Conservation (phyloP, 2,329 filamentous ascomycete species). For the Calonectria hawksworthii region DNA sequence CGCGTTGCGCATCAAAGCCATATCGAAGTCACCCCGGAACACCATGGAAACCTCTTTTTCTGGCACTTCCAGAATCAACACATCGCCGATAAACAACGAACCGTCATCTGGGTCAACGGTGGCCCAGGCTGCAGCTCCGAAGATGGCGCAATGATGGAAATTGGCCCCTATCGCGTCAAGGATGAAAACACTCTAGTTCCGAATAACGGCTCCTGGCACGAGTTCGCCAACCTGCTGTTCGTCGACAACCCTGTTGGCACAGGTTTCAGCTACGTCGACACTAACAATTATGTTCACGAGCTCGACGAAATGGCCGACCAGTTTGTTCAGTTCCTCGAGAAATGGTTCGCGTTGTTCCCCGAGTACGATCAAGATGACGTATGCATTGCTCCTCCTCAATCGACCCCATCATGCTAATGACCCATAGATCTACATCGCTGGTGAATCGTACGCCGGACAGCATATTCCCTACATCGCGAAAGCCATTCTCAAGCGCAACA, state of each 20-base stretch:
- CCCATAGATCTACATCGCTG: conserved; percentile 87
- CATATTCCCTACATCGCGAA: conserved; percentile 98
- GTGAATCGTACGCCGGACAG: conserved; percentile 97
- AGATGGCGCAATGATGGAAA: conserved; percentile 96
- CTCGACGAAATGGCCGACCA: conserved; percentile 90
- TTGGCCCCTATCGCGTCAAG: conserved; percentile 91
- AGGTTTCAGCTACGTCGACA: conserved; percentile 95
- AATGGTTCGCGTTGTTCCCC: conserved; percentile 91
- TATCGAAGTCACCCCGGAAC: conserved; percentile 87
- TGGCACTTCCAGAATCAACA: conserved; percentile 98
- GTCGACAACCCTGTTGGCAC: conserved; percentile 98
- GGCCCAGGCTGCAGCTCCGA: conserved; percentile 97
- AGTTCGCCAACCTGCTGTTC: conserved; percentile 97
- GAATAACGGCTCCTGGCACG: conserved; percentile 98
- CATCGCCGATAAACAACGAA: conserved; percentile 91
- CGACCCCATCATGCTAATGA: conserved; percentile 35
- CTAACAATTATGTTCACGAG: conserved; percentile 87
- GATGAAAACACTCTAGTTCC: conserved; percentile 79
- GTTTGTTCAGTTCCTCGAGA: conserved; percentile 90
- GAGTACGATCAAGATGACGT: conserved; percentile 95
- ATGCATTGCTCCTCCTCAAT: conserved; percentile 56
- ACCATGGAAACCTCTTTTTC: conserved; percentile 97
- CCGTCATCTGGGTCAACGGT: conserved; percentile 97
- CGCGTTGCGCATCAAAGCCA: conserved; percentile 70
- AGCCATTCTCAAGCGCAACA: conserved; percentile 90